A percentile compares a stretch with the other conserved stretches of the same genome.
Evolutionary conservation across 441 rosid species (phyloP).

Genomic region (Adansonia rubrostipa): DNA sequence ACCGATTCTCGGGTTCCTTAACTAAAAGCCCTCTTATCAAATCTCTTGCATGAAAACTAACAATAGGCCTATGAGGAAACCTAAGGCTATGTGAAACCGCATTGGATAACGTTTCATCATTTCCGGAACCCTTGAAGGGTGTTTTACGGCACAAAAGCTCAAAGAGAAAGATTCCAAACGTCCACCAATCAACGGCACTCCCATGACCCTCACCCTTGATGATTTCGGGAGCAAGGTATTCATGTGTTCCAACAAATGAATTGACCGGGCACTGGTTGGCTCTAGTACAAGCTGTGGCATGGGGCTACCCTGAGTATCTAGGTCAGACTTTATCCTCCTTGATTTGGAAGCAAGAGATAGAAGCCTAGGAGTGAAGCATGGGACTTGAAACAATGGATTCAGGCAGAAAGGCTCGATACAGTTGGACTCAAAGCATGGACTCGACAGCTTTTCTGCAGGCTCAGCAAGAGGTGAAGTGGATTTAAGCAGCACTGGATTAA

Average conservation of each 20-base stretch:
- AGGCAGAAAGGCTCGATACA: conserved; percentile 79
- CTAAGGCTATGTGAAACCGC: conserved; percentile 59
- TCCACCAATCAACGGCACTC: conserved; percentile 82
- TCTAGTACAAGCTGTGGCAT: conserved; percentile 76
- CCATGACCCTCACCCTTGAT: conserved; percentile 76
- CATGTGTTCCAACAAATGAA: conserved; percentile 78
- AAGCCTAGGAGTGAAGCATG: conserved; percentile 78
- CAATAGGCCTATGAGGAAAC: conserved; percentile 58
- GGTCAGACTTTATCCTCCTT: conserved; percentile 55
- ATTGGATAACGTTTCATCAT: conserved; percentile 65
- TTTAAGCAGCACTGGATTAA: conserved; percentile 51
- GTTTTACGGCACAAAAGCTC: conserved; percentile 70
- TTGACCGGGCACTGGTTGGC: conserved; percentile 76
- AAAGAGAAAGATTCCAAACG: conserved; percentile 65
- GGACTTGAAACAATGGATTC: conserved; percentile 70
- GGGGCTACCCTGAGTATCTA: conserved; percentile 57
- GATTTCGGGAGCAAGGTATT: conserved; percentile 78
- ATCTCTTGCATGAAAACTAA: conserved; percentile 65
- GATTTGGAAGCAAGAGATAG: conserved; percentile 57
- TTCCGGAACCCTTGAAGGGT: conserved; percentile 67
- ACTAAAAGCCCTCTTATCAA: conserved; percentile 61
- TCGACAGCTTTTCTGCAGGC: conserved; percentile 53
- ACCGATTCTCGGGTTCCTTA: conserved; percentile 64
- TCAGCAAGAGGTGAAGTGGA: conserved; percentile 51
- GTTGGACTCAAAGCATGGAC: conserved; percentile 65